Evolutionary conservation across 257 asterid genomes (phyloP).

Genomic region (Scutellaria baicalensis): DNA sequence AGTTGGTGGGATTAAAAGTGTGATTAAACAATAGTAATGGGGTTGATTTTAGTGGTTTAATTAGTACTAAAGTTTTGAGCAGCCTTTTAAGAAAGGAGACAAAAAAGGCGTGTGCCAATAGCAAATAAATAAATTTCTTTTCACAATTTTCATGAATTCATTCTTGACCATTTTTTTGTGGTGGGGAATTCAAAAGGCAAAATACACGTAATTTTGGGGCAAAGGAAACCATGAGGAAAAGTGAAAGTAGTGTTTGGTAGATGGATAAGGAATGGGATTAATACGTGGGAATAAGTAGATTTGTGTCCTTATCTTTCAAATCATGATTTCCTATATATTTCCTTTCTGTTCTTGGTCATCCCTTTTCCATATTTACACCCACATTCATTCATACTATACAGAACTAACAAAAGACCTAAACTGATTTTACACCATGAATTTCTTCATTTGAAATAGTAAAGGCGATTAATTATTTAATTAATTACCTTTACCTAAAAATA

Average conservation of each 20-base stretch:
- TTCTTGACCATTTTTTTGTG: too few relatives aligned
- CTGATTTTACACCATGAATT: too few relatives aligned
- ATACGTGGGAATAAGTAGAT: constrained; percentile 28
- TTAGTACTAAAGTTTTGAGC: constrained; percentile 3
- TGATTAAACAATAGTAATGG: constrained; percentile 10
- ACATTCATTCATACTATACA: too few relatives aligned
- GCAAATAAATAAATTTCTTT: background rate
- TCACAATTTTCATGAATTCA: too few relatives aligned
- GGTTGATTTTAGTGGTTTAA: constrained; percentile 6
- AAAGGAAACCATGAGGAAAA: constrained; percentile 13
- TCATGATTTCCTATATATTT: constrained; percentile 17
- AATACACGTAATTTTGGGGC: constrained; percentile 29
- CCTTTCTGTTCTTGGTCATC: constrained; percentile 17
- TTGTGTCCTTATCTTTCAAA: constrained; percentile 25
- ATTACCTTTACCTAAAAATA: background rate
- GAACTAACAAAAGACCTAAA: too few relatives aligned
- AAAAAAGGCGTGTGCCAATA: constrained; percentile 21
- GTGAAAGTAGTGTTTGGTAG: constrained; percentile 39
- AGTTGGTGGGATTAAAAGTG: constrained; percentile 19
- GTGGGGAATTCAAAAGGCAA: constrained; percentile 15
- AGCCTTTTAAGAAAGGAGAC: constrained; percentile 14
- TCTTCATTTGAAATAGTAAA: background rate
- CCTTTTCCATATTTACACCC: background rate
- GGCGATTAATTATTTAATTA: background rate
- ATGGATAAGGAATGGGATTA: constrained; percentile 36